These are phyloP conservation scores for Ambispora gerdemannii DNA, from an alignment of 192 early-diverging fungal genomes.

Conservation along the genomic window DNA sequence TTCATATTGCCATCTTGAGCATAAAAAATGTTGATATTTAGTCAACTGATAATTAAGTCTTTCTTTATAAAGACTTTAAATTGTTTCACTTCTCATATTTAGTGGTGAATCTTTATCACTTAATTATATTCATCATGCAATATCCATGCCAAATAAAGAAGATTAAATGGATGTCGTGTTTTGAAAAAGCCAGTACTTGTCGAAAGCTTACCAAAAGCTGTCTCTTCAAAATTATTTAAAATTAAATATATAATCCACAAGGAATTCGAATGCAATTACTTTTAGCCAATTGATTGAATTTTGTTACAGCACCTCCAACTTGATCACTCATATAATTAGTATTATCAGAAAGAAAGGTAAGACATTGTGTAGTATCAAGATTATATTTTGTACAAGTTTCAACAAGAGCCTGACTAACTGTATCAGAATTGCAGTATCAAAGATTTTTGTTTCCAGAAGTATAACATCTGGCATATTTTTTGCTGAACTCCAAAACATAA, in stretches of 20 bases:
- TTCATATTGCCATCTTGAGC: not conserved
- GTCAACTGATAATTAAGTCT: not conserved
- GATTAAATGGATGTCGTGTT: not conserved
- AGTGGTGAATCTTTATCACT: not conserved
- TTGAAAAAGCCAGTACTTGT: constrained; percentile 5
- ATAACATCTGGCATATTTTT: not conserved
- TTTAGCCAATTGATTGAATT: not conserved
- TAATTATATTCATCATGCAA: not conserved
- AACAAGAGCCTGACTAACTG: not conserved
- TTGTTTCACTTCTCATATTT: constrained; percentile 16
- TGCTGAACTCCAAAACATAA: constrained; percentile 8
- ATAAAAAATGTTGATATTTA: not conserved
- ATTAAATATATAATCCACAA: not conserved
- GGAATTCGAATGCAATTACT: not conserved
- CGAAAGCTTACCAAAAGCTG: not conserved
- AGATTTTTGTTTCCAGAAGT: constrained; percentile 9
- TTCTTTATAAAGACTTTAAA: constrained; percentile 6
- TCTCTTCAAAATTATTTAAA: constrained; percentile 11
- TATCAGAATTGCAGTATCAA: not conserved
- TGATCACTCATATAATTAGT: constrained; percentile 3
- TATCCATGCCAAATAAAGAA: constrained; percentile 7
- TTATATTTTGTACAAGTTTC: constrained; percentile 12
- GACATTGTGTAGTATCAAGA: not conserved
- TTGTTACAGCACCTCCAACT: not conserved
- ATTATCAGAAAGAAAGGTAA: constrained; percentile 18